Evolutionary conservation across 495 filamentous ascomycete genomes (phyloP), one percentile per base, ranked within the genome.

Genomic region (Hyaloscypha variabilis): DNA sequence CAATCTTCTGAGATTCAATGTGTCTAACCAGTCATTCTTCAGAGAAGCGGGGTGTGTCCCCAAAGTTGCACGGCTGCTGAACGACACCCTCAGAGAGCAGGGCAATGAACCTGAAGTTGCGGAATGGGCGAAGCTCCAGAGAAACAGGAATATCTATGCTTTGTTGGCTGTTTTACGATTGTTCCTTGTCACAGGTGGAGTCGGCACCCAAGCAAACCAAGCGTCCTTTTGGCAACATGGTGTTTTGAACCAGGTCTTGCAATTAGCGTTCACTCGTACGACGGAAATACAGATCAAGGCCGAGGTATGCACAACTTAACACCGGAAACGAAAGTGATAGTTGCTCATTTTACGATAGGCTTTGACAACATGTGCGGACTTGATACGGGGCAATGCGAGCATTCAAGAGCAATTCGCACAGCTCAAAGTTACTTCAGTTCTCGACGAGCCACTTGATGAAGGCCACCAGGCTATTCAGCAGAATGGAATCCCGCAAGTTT

Each of bases 21-120:
- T 88, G 25, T 92, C 94, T 25, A 99, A 98, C 73, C 96, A 98
- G 75, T 94, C 91, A 36, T 90, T 92, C 67, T 97, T 99, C 73
- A 83, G 95, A 56, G 96, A 99, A 74, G 94, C 90, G 39, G 93
- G 92, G 0, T 94, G 89, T 70, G 86, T 97, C 25, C 83, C 87
- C 30, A 89, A 87, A 72, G 75, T 97, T 54, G 85, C 88, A 24
- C 85, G 82, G 26, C 79, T 98, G 25, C 81, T 98, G 13, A 77
- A 78, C 50, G 85, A 88, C 71, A 85, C 87, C 65, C 84, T 88
- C 62, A 73, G 78, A 67, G 81, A 81, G 50, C 78, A 83, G 52
- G 83, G 83, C 34, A 78, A 77, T 8, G 84, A 87, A 25, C 86
- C 87, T 49, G 85, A 88, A 52, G 77, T 88, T 14, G 83, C 89